phyloP scores from a whole-genome alignment of 176 grass and related monocot genomes.

The Olyra latifolia region DNA sequence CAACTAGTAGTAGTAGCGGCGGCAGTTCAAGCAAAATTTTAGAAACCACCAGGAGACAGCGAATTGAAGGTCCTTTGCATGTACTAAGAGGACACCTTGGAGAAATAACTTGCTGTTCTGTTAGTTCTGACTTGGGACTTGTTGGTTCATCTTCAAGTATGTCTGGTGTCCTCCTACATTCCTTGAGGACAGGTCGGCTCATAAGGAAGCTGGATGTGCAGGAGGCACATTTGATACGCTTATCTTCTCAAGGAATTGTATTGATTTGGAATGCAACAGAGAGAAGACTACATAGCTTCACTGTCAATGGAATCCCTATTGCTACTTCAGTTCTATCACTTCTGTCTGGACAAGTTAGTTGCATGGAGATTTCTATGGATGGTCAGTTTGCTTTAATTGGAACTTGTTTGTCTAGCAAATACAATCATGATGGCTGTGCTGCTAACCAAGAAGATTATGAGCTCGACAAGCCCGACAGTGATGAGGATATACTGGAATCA shows the following conservation, averaged over 20 bases:
- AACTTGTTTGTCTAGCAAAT: conserved; percentile 47
- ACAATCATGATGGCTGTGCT: conserved; percentile 30
- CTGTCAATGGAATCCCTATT: conserved; percentile 78
- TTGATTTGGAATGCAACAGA: conserved; percentile 76
- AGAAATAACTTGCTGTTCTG: conserved; percentile 77
- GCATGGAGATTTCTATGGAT: conserved; percentile 84
- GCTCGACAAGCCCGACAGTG: conserved; percentile 24
- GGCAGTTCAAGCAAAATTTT: conserved; percentile 43
- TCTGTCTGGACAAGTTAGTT: conserved; percentile 70
- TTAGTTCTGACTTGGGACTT: conserved; percentile 86
- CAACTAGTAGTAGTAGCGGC: conserved; percentile 36
- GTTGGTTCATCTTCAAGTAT: conserved; percentile 68
- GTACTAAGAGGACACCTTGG: conserved; percentile 96
- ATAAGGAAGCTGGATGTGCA: conserved; percentile 63
- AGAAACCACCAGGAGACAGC: conserved; percentile 58
- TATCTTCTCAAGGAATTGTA: conserved; percentile 90
- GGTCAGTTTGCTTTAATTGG: conserved; percentile 80
- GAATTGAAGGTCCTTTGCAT: conserved; percentile 94
- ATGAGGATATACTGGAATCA: conserved; percentile 32
- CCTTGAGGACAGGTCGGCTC: conserved; percentile 82
- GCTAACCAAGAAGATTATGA: conserved; percentile 35
- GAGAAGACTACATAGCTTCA: conserved; percentile 83
- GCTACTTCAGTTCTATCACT: conserved; percentile 56
- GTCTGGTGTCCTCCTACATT: conserved; percentile 86
- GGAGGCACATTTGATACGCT: conserved; percentile 61